A percentile compares a stretch with the other conserved stretches of the same genome.
Conservation (phyloP, 495 filamentous ascomycete species). For the Hypomontagnella submonticulosa region DNA sequence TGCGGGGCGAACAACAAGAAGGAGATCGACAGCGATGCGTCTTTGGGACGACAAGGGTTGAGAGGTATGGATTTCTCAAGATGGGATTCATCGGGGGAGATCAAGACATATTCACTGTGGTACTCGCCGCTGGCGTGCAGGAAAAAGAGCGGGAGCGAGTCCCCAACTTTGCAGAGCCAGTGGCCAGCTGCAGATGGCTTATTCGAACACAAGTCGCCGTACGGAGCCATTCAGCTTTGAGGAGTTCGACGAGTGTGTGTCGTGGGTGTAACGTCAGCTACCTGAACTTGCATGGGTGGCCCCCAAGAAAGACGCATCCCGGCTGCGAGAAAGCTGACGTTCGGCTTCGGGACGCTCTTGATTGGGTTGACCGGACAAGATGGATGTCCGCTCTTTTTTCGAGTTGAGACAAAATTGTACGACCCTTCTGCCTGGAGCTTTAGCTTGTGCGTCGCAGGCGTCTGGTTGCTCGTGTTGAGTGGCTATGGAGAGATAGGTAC, state of each 20-base stretch:
- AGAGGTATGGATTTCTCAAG: slow-evolving; percentile 28
- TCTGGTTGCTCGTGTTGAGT: slow-evolving; percentile 17
- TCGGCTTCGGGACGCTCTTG: slow-evolving; percentile 22
- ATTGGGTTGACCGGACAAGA: slow-evolving; percentile 27
- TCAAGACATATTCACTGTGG: slow-evolving; percentile 27
- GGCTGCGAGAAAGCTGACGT: slow-evolving; percentile 8
- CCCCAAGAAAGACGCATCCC: slow-evolving; percentile 30
- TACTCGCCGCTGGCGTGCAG: slow-evolving; percentile 15
- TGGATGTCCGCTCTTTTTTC: slow-evolving; percentile 34
- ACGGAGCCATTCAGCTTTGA: slow-evolving; percentile 30
- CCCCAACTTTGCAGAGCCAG: slow-evolving; percentile 23
- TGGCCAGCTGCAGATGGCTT: slow-evolving; percentile 28
- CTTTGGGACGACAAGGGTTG: slow-evolving; percentile 29
- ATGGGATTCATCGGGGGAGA: slow-evolving; percentile 36
- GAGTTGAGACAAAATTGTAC: slow-evolving; percentile 28
- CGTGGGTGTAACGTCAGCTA: slow-evolving; percentile 36
- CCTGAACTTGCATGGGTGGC: slow-evolving; percentile 26
- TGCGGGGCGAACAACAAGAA: slow-evolving; percentile 11
- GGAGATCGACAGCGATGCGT: slow-evolving; percentile 27
- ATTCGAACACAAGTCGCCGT: slow-evolving; percentile 1
- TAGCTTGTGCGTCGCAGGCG: slow-evolving; percentile 15
- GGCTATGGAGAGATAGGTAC: slow-evolving; percentile 11
- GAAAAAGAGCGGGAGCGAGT: slow-evolving; percentile 25
- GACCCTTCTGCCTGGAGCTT: slow-evolving; percentile 20
- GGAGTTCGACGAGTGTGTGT: slow-evolving; percentile 18